Base-by-base conservation (phyloP, 768 basidiomycete species). In the Boletus coccyginus region DNA sequence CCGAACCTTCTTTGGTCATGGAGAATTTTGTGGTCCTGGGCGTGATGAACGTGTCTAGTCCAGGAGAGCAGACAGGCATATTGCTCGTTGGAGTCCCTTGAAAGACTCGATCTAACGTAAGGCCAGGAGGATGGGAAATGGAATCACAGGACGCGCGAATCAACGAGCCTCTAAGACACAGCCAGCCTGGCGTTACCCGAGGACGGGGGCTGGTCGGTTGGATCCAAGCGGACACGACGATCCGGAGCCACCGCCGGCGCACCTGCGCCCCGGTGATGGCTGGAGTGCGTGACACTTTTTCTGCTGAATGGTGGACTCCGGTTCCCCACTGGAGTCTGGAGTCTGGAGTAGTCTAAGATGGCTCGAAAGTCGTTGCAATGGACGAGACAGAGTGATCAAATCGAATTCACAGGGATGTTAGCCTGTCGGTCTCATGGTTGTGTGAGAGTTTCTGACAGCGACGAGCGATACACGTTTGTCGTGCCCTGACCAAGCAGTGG, bases 401-500 rank as follows among this genome's bases (percentile, higher is more conserved):
- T n/a, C n/a, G n/a, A n/a, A n/a, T n/a, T n/a, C n/a, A n/a, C n/a
- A n/a, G n/a, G n/a, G n/a, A n/a, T n/a, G n/a, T 27, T 27, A 27
- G 27, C 27, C 27, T 27, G 27, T 27, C 27, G 27, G 27, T 27
- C 27, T 27, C 27, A 27, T 27, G 27, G 27, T 5, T 5, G 27
- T 27, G 27, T 27, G 27, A 27, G 27, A n/a, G n/a, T n/a, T n/a
- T n/a, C 27, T 5, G 27, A 5, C 27, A n/a, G 27, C 48, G 48
- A 19, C 27, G 40, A 29, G 33, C 27, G 31, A 35, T 31, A 32
- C 55, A 51, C 55, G 60, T 41, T 53, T 43, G 57, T 46, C 43
- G 44, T 40, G 39, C n/a, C 33, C 47, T 62, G 62, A 62, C 60
- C 62, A 62, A 64, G 58, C 62, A 11, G 61, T 66, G 54, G 60